phyloP scores from a whole-genome alignment of 306 rosid genomes.

The Trifolium repens region DNA sequence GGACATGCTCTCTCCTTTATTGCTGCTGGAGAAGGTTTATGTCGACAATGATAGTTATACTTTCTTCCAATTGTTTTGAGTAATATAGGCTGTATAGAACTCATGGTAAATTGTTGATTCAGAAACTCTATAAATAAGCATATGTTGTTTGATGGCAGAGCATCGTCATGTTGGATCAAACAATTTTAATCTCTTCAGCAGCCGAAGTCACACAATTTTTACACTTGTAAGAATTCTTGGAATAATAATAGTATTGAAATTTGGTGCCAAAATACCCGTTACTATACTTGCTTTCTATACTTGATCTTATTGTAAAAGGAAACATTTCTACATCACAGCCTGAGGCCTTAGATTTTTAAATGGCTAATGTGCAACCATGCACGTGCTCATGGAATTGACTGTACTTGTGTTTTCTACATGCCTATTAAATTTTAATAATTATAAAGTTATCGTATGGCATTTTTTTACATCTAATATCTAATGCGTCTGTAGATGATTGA shows the following conservation, averaged over 20 bases:
- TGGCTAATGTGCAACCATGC: constrained; percentile 31
- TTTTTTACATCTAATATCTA: constrained; percentile 26
- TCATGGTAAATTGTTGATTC: constrained; percentile 27
- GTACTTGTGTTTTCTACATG: constrained; percentile 9
- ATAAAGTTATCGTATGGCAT: not conserved
- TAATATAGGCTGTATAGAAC: constrained; percentile 17
- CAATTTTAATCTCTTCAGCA: constrained; percentile 96
- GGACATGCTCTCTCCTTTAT: constrained; percentile 97
- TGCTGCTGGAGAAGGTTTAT: constrained; percentile 96
- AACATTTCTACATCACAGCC: constrained; percentile 23
- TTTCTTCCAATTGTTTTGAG: constrained; percentile 5
- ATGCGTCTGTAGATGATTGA: constrained; percentile 89
- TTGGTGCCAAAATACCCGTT: constrained; percentile 16
- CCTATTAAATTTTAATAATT: constrained; percentile 24
- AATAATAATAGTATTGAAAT: constrained; percentile 17
- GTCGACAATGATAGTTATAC: constrained; percentile 36
- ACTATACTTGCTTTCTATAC: not conserved
- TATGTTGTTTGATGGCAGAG: constrained; percentile 63
- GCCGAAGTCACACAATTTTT: constrained; percentile 98
- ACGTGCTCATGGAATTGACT: constrained; percentile 18
- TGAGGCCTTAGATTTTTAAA: constrained; percentile 35
- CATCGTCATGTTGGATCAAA: constrained; percentile 99
- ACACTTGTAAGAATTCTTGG: constrained; percentile 74
- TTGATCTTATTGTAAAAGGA: constrained; percentile 15
- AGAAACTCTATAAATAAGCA: constrained; percentile 28